These are phyloP conservation scores for Ceratobasidium sp. DNA, from an alignment of 1,284 basidiomycete species.

Conservation along the genomic window DNA sequence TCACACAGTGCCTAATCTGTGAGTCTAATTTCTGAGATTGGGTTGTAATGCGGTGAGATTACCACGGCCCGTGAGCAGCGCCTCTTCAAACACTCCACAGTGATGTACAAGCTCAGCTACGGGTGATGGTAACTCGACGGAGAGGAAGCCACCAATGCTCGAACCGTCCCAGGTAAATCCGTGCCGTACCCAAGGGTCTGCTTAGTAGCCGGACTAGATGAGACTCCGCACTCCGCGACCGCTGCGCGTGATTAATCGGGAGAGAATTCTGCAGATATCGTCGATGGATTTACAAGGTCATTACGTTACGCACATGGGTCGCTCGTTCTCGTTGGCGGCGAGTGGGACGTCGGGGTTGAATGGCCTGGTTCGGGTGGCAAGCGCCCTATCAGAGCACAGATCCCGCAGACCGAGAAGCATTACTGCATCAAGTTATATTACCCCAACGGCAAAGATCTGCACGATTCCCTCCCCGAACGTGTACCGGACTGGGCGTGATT, in stretches of 20 bases:
- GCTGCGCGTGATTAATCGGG: constrained; percentile 3
- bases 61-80: not conserved
- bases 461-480: not conserved
- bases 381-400: not conserved
- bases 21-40: not conserved
- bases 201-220: constrained; percentile 27
- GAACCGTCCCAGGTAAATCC: constrained; percentile 14
- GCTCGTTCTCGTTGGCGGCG: not conserved
- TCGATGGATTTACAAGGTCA: constrained; percentile 1
- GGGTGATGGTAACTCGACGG: constrained; percentile 27
- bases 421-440: not conserved
- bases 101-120: constrained; percentile 16
- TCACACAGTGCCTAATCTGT: constrained; percentile 1
- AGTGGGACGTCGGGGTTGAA: constrained; percentile 7
- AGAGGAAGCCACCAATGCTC: constrained; percentile 14
- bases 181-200: constrained; percentile 14
- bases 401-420: not conserved
- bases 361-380: not conserved
- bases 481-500: not conserved
- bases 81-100: constrained; percentile 21
- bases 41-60: not conserved
- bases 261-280: not conserved
- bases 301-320: not conserved
- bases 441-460: not conserved
- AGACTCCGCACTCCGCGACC: constrained; percentile 30